Percentiles rank a stretch among this genome's conserved stretches.
Conservation (phyloP, 257 asterid species). For the Plantago major region DNA sequence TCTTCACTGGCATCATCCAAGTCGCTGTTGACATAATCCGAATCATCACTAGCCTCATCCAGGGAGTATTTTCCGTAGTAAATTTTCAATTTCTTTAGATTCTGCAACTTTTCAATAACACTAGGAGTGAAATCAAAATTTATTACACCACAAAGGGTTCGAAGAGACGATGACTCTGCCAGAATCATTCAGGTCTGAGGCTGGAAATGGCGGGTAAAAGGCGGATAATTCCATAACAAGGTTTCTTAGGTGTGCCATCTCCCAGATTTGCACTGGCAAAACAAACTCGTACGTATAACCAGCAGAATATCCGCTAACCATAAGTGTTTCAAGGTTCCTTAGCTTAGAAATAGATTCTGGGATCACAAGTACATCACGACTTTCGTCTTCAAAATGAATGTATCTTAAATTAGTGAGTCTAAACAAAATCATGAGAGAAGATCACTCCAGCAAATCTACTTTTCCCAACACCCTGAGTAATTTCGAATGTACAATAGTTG, state of each 20-base stretch:
- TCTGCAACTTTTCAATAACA: background rate
- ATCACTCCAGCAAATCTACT: background rate
- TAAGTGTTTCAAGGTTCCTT: background rate
- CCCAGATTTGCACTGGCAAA: background rate
- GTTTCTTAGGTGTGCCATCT: background rate
- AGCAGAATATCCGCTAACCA: background rate
- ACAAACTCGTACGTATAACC: background rate
- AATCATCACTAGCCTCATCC: no score
- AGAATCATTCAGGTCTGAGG: background rate
- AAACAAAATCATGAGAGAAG: background rate
- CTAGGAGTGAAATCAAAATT: background rate
- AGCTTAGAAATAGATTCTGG: background rate
- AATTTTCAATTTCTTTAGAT: background rate
- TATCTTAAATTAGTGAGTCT: background rate
- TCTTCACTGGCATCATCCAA: no score
- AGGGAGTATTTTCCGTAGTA: background rate
- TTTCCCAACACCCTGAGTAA: background rate
- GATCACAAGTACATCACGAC: background rate
- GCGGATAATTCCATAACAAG: background rate
- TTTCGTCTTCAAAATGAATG: background rate
- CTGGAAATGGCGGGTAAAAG: background rate
- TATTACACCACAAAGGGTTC: background rate
- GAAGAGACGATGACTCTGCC: background rate
- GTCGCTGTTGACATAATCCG: no score
- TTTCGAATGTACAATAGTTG: background rate